A percentile compares a stretch with the other conserved stretches of the same genome.
Evolutionary conservation across 208 protist genomes (phyloP).

Genomic region (Trypanosoma avium): DNA sequence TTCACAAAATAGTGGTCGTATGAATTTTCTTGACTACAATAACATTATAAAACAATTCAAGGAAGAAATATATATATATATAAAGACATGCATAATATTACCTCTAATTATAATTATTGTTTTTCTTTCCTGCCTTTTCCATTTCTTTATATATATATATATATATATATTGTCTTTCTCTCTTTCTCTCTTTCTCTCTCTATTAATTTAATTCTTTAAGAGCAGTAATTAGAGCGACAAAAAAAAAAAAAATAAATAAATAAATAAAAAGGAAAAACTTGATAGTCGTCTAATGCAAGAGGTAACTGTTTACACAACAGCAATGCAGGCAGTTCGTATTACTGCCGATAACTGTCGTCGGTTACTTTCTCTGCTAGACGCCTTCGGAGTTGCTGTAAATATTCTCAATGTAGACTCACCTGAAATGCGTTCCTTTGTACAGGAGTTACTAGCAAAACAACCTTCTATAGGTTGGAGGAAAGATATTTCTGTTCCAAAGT

Average conservation of each 20-base stretch:
- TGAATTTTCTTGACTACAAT: too few relatives aligned
- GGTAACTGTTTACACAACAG: slow-evolving; percentile 24
- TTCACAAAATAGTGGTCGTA: too few relatives aligned
- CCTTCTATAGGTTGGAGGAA: background rate
- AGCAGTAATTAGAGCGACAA: background rate
- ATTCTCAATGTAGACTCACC: slow-evolving; percentile 17
- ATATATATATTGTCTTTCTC: background rate
- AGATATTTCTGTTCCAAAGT: background rate
- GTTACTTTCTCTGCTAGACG: slow-evolving; percentile 23
- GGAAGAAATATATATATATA: too few relatives aligned
- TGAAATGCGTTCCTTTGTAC: slow-evolving; percentile 20
- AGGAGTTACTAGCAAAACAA: slow-evolving; percentile 6
- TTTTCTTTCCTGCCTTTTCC: background rate
- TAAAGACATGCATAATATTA: too few relatives aligned
- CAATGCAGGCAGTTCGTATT: slow-evolving; percentile 20
- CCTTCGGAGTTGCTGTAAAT: slow-evolving; percentile 17
- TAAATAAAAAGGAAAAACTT: background rate
- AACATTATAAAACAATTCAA: too few relatives aligned
- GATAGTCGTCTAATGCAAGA: slow-evolving; percentile 18
- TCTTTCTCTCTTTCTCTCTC: background rate
- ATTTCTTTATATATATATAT: background rate
- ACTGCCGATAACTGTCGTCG: slow-evolving; percentile 27
- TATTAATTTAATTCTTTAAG: too few relatives aligned
- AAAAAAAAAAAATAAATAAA: slow-evolving; percentile 8
- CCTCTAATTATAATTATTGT: too few relatives aligned